Percentiles rank a stretch among this genome's conserved stretches.
Evolutionary conservation across 2,329 filamentous ascomycete genomes (phyloP).

Genomic region (Neoarthrinium moseri): DNA sequence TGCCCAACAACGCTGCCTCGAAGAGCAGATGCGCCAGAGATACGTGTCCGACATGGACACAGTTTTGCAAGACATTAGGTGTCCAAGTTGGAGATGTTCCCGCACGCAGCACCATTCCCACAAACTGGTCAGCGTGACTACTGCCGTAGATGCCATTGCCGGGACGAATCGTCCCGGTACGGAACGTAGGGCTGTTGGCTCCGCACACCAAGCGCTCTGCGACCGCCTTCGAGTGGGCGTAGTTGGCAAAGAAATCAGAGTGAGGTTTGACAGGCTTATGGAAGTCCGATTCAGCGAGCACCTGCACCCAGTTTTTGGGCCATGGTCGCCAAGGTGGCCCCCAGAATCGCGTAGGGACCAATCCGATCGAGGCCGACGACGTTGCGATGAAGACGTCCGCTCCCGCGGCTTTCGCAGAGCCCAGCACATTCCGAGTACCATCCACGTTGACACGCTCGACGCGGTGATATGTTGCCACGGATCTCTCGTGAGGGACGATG

Average conservation of each 20-base stretch:
- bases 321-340: conserved; percentile 36
- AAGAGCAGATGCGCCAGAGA: conserved; percentile 39
- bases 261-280: conserved; percentile 33
- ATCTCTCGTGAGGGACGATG: conserved; percentile 43
- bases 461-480: conserved; percentile 33
- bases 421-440: conserved; percentile 44
- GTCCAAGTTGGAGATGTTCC: too few species aligned
- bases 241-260: conserved; percentile 41
- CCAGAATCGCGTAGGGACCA: conserved; percentile 35
- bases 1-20: conserved; percentile 33
- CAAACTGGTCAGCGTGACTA: too few species aligned
- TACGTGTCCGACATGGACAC: conserved; percentile 40
- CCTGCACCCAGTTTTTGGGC: conserved; percentile 38
- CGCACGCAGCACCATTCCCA: too few species aligned
- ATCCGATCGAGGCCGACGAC: conserved; percentile 40
- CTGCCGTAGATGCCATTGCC: conserved; percentile 53
- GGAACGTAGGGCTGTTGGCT: conserved; percentile 34
- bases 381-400: conserved; percentile 45
- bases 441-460: conserved; percentile 43
- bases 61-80: conserved; percentile 36
- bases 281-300: conserved; percentile 39
- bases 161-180: conserved; percentile 53
- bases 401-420: conserved; percentile 37
- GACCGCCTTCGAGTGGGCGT: conserved; percentile 44
- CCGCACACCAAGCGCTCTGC: conserved; percentile 42